These are phyloP conservation scores for Scytalidium lignicola DNA, from an alignment of 2,329 filamentous ascomycete species.

Conservation along the genomic window DNA sequence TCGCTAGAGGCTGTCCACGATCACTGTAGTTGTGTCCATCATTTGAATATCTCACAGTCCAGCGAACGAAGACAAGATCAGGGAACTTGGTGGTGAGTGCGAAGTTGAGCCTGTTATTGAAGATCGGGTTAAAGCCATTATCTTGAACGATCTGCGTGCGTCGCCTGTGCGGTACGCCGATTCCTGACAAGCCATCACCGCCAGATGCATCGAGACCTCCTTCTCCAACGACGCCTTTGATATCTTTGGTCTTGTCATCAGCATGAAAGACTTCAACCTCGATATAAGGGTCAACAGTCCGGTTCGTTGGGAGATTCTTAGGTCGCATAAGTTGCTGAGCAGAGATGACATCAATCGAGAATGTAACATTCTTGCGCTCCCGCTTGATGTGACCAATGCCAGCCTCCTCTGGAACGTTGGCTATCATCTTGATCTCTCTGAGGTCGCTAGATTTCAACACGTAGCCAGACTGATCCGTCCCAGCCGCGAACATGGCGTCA, in stretches of 20 bases:
- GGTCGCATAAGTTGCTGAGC: slow-evolving; percentile 91
- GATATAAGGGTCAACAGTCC: slow-evolving; percentile 84
- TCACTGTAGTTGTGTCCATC: slow-evolving; percentile 68
- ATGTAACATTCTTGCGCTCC: slow-evolving; percentile 76
- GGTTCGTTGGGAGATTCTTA: slow-evolving; percentile 63
- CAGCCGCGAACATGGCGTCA: slow-evolving; percentile 93
- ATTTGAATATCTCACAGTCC: slow-evolving; percentile 81
- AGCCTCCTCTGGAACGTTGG: slow-evolving; percentile 44
- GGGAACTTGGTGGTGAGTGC: slow-evolving; percentile 90
- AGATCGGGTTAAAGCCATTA: slow-evolving; percentile 92
- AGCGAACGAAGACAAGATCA: slow-evolving; percentile 87
- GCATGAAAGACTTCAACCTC: slow-evolving; percentile 93
- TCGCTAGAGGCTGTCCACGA: slow-evolving; percentile 64
- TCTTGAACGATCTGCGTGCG: slow-evolving; percentile 76
- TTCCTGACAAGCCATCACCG: slow-evolving; percentile 59
- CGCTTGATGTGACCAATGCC: slow-evolving; percentile 55
- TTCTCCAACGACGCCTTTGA: slow-evolving; percentile 62
- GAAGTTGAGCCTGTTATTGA: slow-evolving; percentile 74
- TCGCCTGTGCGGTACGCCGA: slow-evolving; percentile 68
- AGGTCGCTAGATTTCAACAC: slow-evolving; percentile 88
- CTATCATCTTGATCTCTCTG: slow-evolving; percentile 61
- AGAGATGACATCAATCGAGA: slow-evolving; percentile 84
- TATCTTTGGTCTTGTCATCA: slow-evolving; percentile 88
- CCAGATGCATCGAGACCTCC: slow-evolving; percentile 61
- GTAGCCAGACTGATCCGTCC: slow-evolving; percentile 81